Evolutionary conservation across 805 yeast species (phyloP).

Genomic region (Wickerhamia fluorescens): DNA sequence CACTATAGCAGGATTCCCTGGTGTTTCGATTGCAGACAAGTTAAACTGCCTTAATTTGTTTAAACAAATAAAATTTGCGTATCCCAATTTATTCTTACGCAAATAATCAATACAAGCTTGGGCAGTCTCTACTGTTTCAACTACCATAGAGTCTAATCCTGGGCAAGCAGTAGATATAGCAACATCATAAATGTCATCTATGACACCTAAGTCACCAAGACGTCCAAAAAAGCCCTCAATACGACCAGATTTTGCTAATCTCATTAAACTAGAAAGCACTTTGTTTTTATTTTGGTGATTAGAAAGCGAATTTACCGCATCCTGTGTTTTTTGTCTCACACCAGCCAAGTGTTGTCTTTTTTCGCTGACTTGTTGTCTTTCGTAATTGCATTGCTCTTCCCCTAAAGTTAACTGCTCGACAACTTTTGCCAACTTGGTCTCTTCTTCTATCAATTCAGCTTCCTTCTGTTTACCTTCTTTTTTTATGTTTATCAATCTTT

Average conservation of each 20-base stretch:
- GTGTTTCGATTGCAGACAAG: constrained; percentile 54
- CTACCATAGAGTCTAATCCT: constrained; percentile 86
- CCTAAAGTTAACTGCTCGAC: constrained; percentile 53
- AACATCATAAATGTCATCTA: constrained; percentile 81
- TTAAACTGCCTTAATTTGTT: constrained; percentile 64
- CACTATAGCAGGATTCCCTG: constrained; percentile 52
- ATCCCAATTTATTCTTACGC: constrained; percentile 76
- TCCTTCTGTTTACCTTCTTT: constrained; percentile 45
- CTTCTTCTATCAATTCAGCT: constrained; percentile 36
- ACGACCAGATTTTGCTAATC: constrained; percentile 73
- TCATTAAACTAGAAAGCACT: constrained; percentile 61
- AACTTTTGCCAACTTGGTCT: constrained; percentile 43
- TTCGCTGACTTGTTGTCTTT: constrained; percentile 41
- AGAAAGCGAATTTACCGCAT: constrained; percentile 54
- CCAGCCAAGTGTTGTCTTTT: constrained; percentile 48
- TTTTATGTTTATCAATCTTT: constrained; percentile 38
- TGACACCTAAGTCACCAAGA: constrained; percentile 86
- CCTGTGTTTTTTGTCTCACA: constrained; percentile 56
- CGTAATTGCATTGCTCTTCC: constrained; percentile 45
- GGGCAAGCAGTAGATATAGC: constrained; percentile 96
- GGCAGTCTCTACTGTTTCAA: constrained; percentile 62
- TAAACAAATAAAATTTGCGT: constrained; percentile 79
- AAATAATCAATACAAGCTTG: constrained; percentile 68
- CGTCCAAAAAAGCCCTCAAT: constrained; percentile 83
- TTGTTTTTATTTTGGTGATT: constrained; percentile 61